Percentiles rank a stretch among this genome's conserved stretches.
These are phyloP conservation scores for Calonectria ilicicola DNA, from an alignment of 2,329 filamentous ascomycete species.

Conservation along the genomic window DNA sequence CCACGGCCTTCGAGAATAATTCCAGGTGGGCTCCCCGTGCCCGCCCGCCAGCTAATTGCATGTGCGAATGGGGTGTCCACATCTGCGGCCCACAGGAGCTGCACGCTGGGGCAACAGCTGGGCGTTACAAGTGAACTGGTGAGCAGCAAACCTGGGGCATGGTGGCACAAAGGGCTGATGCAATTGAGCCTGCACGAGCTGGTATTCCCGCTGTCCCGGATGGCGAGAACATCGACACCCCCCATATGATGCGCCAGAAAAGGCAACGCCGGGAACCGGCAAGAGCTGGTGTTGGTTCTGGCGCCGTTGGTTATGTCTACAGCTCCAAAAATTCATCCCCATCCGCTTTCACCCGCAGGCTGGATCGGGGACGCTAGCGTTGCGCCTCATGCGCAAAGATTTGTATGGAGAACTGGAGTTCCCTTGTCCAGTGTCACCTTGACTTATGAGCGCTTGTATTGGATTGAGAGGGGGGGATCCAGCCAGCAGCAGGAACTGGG, in stretches of 20 bases:
- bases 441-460: not conserved
- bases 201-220: not conserved
- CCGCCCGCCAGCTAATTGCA: conserved; percentile 27
- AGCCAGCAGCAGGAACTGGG: conserved; percentile 36
- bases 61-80: conserved; percentile 18
- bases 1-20: conserved; percentile 42
- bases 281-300: conserved; percentile 10
- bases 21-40: conserved; percentile 34
- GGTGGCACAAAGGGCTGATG: conserved; percentile 2
- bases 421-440: conserved; percentile 24
- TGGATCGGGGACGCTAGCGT: conserved; percentile 37
- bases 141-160: conserved; percentile 2
- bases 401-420: conserved; percentile 30
- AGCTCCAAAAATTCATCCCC: conserved; percentile 4
- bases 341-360: conserved; percentile 41
- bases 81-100: conserved; percentile 20
- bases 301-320: conserved; percentile 13
- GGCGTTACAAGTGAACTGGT: conserved; percentile 13
- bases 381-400: conserved; percentile 35
- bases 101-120: conserved; percentile 12
- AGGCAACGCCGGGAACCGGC: conserved; percentile 6
- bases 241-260: not conserved
- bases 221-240: not conserved
- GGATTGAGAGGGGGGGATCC: conserved; percentile 1
- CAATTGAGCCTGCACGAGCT: conserved; percentile 4